Evolutionary conservation across 805 yeast species (phyloP).

Genomic region (Ogataea naganishii): DNA sequence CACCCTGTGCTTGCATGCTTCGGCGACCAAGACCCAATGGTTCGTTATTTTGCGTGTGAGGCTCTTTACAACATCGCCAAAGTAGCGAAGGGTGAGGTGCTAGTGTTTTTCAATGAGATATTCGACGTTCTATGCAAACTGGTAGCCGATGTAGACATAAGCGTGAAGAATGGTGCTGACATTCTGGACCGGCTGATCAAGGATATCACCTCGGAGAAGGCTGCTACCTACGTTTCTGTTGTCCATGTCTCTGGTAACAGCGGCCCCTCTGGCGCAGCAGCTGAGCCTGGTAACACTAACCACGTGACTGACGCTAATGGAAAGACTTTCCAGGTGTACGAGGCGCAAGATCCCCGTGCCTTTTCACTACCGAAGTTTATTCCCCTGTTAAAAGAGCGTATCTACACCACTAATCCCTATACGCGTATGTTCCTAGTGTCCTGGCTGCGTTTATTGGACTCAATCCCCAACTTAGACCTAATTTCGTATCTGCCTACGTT

Average conservation of each 20-base stretch:
- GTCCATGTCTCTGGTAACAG: slow-evolving; percentile 37
- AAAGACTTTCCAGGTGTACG: slow-evolving; percentile 49
- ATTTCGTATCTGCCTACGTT: slow-evolving; percentile 85
- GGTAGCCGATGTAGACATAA: slow-evolving; percentile 83
- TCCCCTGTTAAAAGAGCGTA: slow-evolving; percentile 84
- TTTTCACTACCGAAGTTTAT: slow-evolving; percentile 83
- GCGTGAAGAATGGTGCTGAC: slow-evolving; percentile 94
- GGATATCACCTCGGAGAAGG: slow-evolving; percentile 92
- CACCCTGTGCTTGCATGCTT: slow-evolving; percentile 94
- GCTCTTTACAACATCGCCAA: slow-evolving; percentile 92
- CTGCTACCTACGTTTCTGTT: slow-evolving; percentile 76
- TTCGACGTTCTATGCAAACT: slow-evolving; percentile 87
- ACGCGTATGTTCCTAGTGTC: slow-evolving; percentile 87
- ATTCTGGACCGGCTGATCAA: slow-evolving; percentile 81
- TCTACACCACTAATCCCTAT: slow-evolving; percentile 87
- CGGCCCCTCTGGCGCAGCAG: slow-evolving; percentile 20
- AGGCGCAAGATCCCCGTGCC: slow-evolving; percentile 53
- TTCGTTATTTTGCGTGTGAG: slow-evolving; percentile 94
- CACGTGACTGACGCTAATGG: slow-evolving; percentile 48
- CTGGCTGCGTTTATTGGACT: slow-evolving; percentile 89
- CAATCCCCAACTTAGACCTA: slow-evolving; percentile 85
- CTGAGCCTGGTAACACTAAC: slow-evolving; percentile 27
- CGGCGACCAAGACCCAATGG: slow-evolving; percentile 96
- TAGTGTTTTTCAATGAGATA: slow-evolving; percentile 86
- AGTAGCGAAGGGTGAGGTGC: slow-evolving; percentile 90